phyloP scores from a whole-genome alignment of 2,329 filamentous ascomycete species.

The Penicillium hesseltinei region DNA sequence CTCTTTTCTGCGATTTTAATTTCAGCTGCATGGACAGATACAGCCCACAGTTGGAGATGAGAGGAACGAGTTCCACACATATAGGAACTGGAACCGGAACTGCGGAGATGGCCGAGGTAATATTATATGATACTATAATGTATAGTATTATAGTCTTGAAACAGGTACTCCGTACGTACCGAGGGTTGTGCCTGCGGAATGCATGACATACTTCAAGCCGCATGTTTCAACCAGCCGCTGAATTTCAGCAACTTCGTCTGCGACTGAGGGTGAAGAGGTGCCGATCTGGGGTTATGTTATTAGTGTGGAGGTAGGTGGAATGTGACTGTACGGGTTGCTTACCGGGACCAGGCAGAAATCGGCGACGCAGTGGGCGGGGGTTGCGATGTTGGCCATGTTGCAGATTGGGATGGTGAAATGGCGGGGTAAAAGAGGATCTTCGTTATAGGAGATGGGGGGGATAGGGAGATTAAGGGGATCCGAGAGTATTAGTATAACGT shows the following conservation, averaged over 20 bases:
- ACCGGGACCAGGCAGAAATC: constrained; percentile 91
- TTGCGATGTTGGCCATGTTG: constrained; percentile 42
- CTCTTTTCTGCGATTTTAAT: not conserved
- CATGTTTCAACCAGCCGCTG: constrained; percentile 80
- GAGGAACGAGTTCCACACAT: not conserved
- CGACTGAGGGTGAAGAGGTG: constrained; percentile 71
- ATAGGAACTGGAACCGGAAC: not conserved
- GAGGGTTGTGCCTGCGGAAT: constrained; percentile 89
- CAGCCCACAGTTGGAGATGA: not conserved
- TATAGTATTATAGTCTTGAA: not conserved
- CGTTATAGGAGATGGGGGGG: not conserved
- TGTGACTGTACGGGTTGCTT: constrained; percentile 23
- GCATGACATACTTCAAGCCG: constrained; percentile 81
- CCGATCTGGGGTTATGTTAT: constrained; percentile 60
- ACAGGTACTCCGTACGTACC: constrained; percentile 60
- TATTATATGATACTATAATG: too few relatives aligned
- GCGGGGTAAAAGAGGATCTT: not conserved
- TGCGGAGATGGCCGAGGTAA: too few relatives aligned
- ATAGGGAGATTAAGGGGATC: not conserved
- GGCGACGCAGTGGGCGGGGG: constrained; percentile 73
- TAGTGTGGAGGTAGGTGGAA: not conserved
- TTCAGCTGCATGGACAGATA: not conserved
- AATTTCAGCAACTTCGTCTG: constrained; percentile 81
- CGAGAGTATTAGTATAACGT: not conserved
- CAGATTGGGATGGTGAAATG: not conserved